A percentile compares a stretch with the other conserved stretches of the same genome.
phyloP scores from a whole-genome alignment of 371 early-diverging fungal genomes.

The Rhizomucor pusillus region DNA sequence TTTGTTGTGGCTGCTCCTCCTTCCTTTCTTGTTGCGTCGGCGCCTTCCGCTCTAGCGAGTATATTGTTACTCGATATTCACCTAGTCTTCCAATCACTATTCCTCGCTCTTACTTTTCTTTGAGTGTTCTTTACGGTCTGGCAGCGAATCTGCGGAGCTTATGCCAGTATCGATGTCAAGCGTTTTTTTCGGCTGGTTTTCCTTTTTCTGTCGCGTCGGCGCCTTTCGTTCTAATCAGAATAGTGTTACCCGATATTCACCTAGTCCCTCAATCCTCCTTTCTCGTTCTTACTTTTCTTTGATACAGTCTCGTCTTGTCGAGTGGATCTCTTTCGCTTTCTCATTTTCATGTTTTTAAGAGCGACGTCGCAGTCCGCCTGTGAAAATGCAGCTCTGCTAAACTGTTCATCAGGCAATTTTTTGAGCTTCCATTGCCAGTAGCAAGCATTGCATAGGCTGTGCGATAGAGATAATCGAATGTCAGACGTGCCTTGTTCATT shows the following conservation, averaged over 20 bases:
- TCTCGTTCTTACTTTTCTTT: neutral
- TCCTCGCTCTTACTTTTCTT: too few relatives aligned
- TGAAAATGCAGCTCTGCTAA: neutral
- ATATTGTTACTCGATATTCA: too few relatives aligned
- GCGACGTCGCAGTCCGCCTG: neutral
- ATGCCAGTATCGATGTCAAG: too few relatives aligned
- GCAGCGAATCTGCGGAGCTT: too few relatives aligned
- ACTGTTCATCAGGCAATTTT: neutral
- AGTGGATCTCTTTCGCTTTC: neutral
- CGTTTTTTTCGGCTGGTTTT: too few relatives aligned
- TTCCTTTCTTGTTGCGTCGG: neutral
- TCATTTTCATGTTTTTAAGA: neutral
- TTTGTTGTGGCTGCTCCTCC: too few relatives aligned
- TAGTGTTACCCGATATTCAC: too few relatives aligned
- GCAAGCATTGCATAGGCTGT: neutral
- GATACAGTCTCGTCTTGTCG: neutral
- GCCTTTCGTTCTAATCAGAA: too few relatives aligned
- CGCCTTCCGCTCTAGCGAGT: neutral
- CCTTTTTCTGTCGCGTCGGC: too few relatives aligned
- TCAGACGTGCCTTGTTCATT: neutral
- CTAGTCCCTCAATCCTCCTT: neutral
- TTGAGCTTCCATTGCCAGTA: neutral
- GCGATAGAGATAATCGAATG: neutral
- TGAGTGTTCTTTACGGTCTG: too few relatives aligned
- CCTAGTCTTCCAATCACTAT: too few relatives aligned